Evolutionary conservation across 768 basidiomycete genomes (phyloP), one percentile per base, ranked within the genome.

Genomic region (Boletales sp.): DNA sequence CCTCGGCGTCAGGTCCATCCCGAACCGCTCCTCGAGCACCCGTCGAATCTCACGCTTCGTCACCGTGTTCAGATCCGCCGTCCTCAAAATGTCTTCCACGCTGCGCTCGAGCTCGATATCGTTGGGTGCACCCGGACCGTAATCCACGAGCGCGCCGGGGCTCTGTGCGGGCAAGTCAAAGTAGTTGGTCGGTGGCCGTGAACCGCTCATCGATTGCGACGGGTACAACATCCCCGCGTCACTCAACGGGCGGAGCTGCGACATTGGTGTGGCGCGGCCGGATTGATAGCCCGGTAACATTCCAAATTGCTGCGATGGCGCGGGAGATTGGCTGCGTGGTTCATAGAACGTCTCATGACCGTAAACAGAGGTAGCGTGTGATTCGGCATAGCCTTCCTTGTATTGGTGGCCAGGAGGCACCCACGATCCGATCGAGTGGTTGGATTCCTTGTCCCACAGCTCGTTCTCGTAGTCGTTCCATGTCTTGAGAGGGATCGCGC

Each of bases 391-490:
- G 2, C 83, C 88, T 25, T 86, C 84, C 59, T 82, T 85, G 56
- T 79, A 83, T 56, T 78, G 65, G 62, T 86, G 87, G 36, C 73
- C 71, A 1, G 88, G 90, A 32, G 92, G 91, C 10, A 87, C 84
- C 89, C 91, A 95, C 0, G 90, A 94, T 8, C 91, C 91, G 44
- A 94, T 90, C 53, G 90, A 93, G 69, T 95, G 93, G 61, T 94
- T 94, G 1, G 90, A 94, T 57, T 95, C 94, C 68, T 94, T 93
- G 64, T 96, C 94, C 94, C 94, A 97, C 11, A 96, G 81, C 67
- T 95, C 94, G 61, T 94, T 96, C 77, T 92, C 86, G 61, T 95
- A 96, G 58, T 96, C 94, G 51, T 83, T 90, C 95, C 96, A 98
- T 0, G 87, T 91, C 72, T 97, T 97, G 57, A 97, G 78, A 8